Conservation (phyloP, 2,329 filamentous ascomycete genomes). For the Clarireedia hainanense region DNA sequence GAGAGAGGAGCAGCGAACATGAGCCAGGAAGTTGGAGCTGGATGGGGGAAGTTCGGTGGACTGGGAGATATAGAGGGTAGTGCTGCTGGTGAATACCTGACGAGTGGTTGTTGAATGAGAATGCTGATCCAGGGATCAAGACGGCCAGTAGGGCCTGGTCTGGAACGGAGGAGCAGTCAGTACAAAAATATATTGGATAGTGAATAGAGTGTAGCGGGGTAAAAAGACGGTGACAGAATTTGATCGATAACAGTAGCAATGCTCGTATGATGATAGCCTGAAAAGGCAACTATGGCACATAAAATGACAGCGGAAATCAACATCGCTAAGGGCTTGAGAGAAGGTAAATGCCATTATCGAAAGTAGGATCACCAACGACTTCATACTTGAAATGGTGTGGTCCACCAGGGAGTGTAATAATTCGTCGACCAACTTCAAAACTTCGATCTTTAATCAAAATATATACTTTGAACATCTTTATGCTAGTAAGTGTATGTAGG, state of each 20-base stretch:
- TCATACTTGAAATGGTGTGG: no score
- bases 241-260: no score
- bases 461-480: no score
- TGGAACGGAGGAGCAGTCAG: not conserved
- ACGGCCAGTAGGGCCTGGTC: not conserved
- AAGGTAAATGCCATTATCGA: no score
- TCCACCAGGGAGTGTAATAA: no score
- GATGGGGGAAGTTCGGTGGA: conserved; percentile 20
- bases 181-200: not conserved
- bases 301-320: not conserved
- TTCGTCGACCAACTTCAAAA: no score
- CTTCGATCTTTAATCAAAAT: no score
- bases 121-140: conserved; percentile 5
- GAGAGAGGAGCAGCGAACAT: conserved; percentile 23
- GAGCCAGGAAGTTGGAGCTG: conserved; percentile 19
- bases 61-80: not conserved
- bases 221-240: not conserved
- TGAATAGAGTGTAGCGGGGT: not conserved
- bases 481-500: no score
- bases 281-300: no score
- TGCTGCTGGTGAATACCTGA: not conserved
- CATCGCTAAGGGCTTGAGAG: no score
- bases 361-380: no score
- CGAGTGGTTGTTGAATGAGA: conserved; percentile 2
- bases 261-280: no score